Evolutionary conservation across 2,329 filamentous ascomycete species (phyloP).

Genomic region (Alternaria sp.): DNA sequence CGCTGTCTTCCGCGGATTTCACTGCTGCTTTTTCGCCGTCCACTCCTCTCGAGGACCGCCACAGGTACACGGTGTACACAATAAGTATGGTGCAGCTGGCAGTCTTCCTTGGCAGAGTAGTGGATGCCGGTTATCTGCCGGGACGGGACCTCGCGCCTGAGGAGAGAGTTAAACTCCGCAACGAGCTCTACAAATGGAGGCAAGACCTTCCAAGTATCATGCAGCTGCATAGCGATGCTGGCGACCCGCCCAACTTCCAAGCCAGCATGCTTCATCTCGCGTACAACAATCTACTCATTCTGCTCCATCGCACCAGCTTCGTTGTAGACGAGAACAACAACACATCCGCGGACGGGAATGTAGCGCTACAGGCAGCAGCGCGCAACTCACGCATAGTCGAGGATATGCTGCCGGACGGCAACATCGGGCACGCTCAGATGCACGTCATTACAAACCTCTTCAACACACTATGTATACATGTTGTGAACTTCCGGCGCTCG

Average conservation of each 20-base stretch:
- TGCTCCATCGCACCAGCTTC: conserved; percentile 54
- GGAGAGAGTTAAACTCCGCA: conserved; percentile 28
- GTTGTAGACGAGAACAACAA: conserved; percentile 45
- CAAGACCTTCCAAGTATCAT: conserved; percentile 45
- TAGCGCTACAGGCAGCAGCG: conserved; percentile 55
- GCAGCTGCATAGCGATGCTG: conserved; percentile 41
- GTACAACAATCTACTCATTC: conserved; percentile 57
- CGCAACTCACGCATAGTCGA: conserved; percentile 57
- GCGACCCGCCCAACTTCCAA: conserved; percentile 47
- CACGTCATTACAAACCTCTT: conserved; percentile 59
- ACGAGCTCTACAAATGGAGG: conserved; percentile 52
- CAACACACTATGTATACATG: conserved; percentile 58
- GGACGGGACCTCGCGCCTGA: conserved; percentile 24
- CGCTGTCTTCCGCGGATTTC: conserved; percentile 49
- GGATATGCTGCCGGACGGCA: conserved; percentile 54
- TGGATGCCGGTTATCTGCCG: conserved; percentile 47
- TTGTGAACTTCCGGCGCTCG: conserved; percentile 51
- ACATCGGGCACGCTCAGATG: conserved; percentile 54
- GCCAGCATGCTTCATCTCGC: conserved; percentile 52
- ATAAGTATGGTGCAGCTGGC: conserved; percentile 51
- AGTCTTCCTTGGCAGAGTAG: conserved; percentile 46
- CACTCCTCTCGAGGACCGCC: conserved; percentile 36
- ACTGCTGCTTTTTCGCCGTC: conserved; percentile 39
- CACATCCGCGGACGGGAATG: conserved; percentile 46
- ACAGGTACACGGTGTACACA: conserved; percentile 42